Evolutionary conservation across 768 basidiomycete genomes (phyloP).

Genomic region (Boletus sp.): DNA sequence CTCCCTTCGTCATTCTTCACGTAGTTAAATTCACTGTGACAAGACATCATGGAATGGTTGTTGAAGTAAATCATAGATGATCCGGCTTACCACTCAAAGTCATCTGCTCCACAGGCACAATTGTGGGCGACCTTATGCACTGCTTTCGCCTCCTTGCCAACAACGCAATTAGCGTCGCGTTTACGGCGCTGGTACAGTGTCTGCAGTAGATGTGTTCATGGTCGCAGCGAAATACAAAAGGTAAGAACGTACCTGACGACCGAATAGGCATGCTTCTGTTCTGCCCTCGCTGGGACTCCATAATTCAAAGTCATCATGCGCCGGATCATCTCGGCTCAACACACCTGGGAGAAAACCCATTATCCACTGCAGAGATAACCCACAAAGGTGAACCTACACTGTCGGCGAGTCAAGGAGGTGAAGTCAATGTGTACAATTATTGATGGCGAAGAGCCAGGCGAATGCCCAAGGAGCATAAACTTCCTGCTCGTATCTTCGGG

Average conservation of each 20-base stretch:
- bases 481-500: conserved; percentile 86
- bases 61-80: background rate
- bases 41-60: background rate
- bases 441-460: conserved; percentile 41
- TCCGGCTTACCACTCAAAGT: conserved; percentile 91
- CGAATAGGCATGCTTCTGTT: conserved; percentile 88
- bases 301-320: conserved; percentile 90
- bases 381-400: conserved; percentile 59
- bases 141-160: conserved; percentile 66
- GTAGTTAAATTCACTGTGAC: conserved; percentile 87
- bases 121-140: conserved; percentile 55
- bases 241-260: conserved; percentile 62
- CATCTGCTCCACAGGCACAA: conserved; percentile 68
- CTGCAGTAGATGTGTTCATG: conserved; percentile 37
- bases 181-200: conserved; percentile 89
- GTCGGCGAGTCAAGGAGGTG: conserved; percentile 62
- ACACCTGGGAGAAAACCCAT: conserved; percentile 47
- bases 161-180: conserved; percentile 76
- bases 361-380: background rate
- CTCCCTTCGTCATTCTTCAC: conserved; percentile 62
- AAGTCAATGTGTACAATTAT: conserved; percentile 88
- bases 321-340: conserved; percentile 66
- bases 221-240: background rate
- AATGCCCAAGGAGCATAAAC: conserved; percentile 81
- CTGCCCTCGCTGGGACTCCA: conserved; percentile 95